Evolutionary conservation across 75 land plant species (phyloP), one percentile per base, ranked within the genome.

Genomic region (Pinus albicaulis): DNA sequence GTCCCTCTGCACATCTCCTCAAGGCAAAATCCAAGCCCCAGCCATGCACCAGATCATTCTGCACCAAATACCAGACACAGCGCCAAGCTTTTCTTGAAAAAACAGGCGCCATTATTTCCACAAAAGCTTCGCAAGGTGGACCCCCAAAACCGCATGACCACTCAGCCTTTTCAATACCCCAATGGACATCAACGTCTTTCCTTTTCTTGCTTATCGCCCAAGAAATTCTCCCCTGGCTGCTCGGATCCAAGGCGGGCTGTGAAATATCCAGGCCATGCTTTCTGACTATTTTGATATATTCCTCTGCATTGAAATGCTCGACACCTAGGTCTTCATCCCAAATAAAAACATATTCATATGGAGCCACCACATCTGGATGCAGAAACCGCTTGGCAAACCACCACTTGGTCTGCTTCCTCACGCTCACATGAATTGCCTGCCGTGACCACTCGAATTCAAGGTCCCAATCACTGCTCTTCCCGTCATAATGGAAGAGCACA

Each of bases 21-120:
- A 95, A 79, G 14, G 86, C 87, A 57, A 92, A 95, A 76, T 95
- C 98, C 63, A 95, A 84, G 74, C 98, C 98, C 95, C 98, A 95
- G 10, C 98, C 98, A 79, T 95, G 98, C 16, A 95, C 88, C 71
- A 95, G 81, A 62, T 95, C 95, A 84, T 95, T 95, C 91, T 95
- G 89, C 74, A 89, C 87, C 89, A 95, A 81, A 57, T 95, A 77
- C 95, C 98, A 95, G 31, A 90, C 93, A 61, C 98, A 95, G 7
- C 98, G 87, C 98, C 98, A 95, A 71, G 98, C 98, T 56, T 84
- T 83, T 73, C 91, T 72, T 3, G 98, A 92, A 75, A 95, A 95
- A n/a, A 95, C 98, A 25, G 93, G 90, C 70, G 98, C 98, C 98
- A 95, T 95, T 25, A 95, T 95, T 74, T 95, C 98, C 48, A 95